Evolutionary conservation across 1,139 yeast genomes (phyloP), one percentile per base, ranked within the genome.

Genomic region (Yamadazyma aaseri): DNA sequence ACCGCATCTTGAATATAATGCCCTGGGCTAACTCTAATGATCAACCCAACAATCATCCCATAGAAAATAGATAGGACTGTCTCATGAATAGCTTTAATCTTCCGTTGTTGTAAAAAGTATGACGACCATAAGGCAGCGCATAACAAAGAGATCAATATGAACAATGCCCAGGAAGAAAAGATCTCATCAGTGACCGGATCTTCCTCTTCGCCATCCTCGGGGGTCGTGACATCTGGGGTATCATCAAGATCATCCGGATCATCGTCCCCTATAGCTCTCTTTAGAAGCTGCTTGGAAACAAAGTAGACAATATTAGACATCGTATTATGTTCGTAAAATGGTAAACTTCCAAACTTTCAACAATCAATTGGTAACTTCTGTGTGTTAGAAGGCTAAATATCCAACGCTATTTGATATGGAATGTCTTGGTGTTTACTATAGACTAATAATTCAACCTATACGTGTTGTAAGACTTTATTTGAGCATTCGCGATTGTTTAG

Each of bases 1-100:
- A 94, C 97, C 6, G 96, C 90, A 53, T 90, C 95, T 63, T 94
- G 98, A 47, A 94, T 94, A 56, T 87, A 89, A 57, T 89, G 97
- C 23, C 98, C 98, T 0, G 98, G 98, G 4, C 87, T 75, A 16
- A 90, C 73, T 46, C 98, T 74, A 42, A 94, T 89, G 29, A 92
- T 76, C 29, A 94, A 63, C 0, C 99, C 99, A 17, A 94, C 96
- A 33, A 87, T 72, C 97, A 89, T 90, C 20, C 99, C 99, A 50
- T 92, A 87, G 55, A 92, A 89, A 44, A 94, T 92, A 1, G 97
- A 87, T 33, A 94, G 67, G 29, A 94, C 98, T 0, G 98, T 92
- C 63, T 94, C 99, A 59, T 94, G 99, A 12, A 94, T 79, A 2
- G 96, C 96, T 55, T 87, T 90, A 47, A 94, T 90, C 46, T 94